These are phyloP conservation scores for Achaetomium macrosporum DNA, from an alignment of 2,329 filamentous ascomycete genomes.

Conservation along the genomic window DNA sequence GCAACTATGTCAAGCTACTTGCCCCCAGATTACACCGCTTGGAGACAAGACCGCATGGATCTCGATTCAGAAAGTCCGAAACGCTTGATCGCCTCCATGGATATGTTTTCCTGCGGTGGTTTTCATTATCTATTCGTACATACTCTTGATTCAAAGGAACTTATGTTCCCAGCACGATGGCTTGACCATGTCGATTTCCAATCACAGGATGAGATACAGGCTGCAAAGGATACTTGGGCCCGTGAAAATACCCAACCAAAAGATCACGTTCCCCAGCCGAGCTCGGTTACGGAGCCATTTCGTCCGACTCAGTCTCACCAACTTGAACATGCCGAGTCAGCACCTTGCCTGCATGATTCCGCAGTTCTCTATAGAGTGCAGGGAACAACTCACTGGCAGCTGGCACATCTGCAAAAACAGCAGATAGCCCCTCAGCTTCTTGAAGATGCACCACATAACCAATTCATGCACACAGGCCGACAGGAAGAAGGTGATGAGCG, in stretches of 20 bases:
- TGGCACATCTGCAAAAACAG: slow-evolving; percentile 70
- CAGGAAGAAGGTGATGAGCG: slow-evolving; percentile 69
- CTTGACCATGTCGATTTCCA: not conserved
- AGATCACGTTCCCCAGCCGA: slow-evolving; percentile 65
- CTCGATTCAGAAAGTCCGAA: too few relatives aligned
- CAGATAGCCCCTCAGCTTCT: slow-evolving; percentile 68
- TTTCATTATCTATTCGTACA: too few relatives aligned
- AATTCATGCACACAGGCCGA: slow-evolving; percentile 68
- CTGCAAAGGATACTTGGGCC: slow-evolving; percentile 64
- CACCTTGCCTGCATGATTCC: not conserved
- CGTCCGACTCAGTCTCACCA: slow-evolving; percentile 62
- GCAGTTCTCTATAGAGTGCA: too few relatives aligned
- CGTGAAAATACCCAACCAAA: slow-evolving; percentile 74
- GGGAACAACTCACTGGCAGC: slow-evolving; percentile 46
- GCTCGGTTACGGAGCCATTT: slow-evolving; percentile 57
- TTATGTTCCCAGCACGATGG: not conserved
- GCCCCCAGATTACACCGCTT: too few relatives aligned
- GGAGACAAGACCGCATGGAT: too few relatives aligned
- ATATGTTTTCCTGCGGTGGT: too few relatives aligned
- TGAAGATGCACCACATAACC: slow-evolving; percentile 76
- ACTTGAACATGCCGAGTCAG: slow-evolving; percentile 27
- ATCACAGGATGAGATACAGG: slow-evolving; percentile 51
- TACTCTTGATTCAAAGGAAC: too few relatives aligned
- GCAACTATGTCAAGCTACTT: too few relatives aligned
- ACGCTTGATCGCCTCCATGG: too few relatives aligned